Conservation (phyloP, 805 yeast species). For the Kockiozyma suomiensis region DNA sequence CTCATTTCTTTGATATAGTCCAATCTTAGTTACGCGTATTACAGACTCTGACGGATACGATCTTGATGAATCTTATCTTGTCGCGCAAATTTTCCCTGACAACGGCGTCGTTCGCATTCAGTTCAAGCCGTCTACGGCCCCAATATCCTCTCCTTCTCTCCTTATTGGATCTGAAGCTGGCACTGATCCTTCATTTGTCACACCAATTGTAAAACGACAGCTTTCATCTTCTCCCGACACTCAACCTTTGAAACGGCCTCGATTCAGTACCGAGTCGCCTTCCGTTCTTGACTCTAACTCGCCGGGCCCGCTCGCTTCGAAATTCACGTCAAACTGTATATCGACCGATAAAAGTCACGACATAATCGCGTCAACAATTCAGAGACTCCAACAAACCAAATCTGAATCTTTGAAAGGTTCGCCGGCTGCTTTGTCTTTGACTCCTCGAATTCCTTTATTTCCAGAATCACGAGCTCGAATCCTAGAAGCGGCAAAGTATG, state of each 20-base stretch:
- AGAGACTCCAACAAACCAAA: neutral
- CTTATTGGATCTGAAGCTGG: neutral
- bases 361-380: neutral
- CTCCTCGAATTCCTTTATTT: neutral
- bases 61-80: slow-evolving; percentile 29
- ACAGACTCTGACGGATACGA: slow-evolving; percentile 22
- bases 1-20: neutral
- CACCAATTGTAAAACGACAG: neutral
- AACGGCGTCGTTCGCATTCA: slow-evolving; percentile 10
- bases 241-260: neutral
- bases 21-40: neutral
- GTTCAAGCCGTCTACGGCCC: neutral
- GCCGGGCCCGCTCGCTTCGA: too few relatives aligned
- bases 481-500: slow-evolving; percentile 1
- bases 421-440: neutral
- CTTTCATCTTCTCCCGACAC: neutral
- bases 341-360: neutral
- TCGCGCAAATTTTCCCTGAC: slow-evolving; percentile 18
- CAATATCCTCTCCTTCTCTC: neutral
- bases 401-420: neutral
- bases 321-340: too few relatives aligned
- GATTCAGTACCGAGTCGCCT: neutral
- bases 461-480: neutral
- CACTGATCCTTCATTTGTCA: neutral
- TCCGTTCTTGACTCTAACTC: too few relatives aligned